These are phyloP conservation scores for Euptelea pleiosperma DNA, from an alignment of 164 flowering plant genomes.

Conservation along the genomic window DNA sequence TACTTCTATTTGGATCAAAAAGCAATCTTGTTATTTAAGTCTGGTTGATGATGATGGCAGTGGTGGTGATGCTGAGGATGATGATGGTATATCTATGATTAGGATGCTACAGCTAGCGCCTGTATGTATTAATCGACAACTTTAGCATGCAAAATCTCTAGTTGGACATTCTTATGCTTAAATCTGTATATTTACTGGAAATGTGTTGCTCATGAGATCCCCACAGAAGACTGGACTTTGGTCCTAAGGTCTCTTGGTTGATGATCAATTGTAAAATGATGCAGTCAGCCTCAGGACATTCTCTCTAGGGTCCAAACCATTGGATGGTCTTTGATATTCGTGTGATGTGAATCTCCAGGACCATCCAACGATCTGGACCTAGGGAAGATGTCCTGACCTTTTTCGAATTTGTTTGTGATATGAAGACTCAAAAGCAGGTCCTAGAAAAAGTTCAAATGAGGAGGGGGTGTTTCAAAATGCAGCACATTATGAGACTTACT, in stretches of 20 bases:
- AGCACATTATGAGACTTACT: too few species aligned
- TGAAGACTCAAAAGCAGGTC: too few species aligned
- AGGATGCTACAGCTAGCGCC: slow-evolving; percentile 8
- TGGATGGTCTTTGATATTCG: neutral
- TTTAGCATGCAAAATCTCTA: slow-evolving; percentile 18
- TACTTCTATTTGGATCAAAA: slow-evolving; percentile 80
- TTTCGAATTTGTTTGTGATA: too few species aligned
- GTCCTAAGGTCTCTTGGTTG: neutral
- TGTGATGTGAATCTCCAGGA: neutral
- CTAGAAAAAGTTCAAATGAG: too few species aligned
- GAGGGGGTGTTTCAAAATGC: too few species aligned
- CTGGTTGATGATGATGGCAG: slow-evolving; percentile 50
- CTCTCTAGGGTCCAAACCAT: neutral
- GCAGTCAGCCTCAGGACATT: neutral
- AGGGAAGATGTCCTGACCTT: too few species aligned
- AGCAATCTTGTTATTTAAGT: slow-evolving; percentile 87
- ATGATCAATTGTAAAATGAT: neutral
- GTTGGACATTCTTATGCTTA: slow-evolving; percentile 18
- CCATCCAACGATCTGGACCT: too few species aligned
- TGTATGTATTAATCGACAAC: slow-evolving; percentile 29
- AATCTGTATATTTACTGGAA: slow-evolving; percentile 27
- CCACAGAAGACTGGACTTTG: neutral
- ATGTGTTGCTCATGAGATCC: neutral
- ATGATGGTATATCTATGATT: slow-evolving; percentile 9
- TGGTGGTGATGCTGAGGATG: slow-evolving; percentile 6